Conservation (phyloP, 495 filamentous ascomycete species). For the Talaromyces liani region DNA sequence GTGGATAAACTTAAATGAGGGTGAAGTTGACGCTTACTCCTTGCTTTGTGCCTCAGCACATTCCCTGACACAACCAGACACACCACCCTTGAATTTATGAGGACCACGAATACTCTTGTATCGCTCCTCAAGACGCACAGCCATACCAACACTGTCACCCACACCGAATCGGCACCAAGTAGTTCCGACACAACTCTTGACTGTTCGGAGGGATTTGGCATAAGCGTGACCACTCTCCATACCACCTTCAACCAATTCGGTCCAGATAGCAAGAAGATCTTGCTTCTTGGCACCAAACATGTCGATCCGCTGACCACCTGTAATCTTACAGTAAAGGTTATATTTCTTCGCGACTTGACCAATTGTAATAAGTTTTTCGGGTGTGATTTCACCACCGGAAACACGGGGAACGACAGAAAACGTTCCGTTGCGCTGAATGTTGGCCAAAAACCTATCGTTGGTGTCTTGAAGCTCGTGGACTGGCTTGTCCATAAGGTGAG, state of each 20-base stretch:
- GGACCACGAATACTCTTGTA: slow-evolving; percentile 90
- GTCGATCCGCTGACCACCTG: slow-evolving; percentile 90
- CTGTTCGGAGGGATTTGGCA: slow-evolving; percentile 82
- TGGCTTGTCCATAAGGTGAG: slow-evolving; percentile 70
- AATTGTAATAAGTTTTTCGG: slow-evolving; percentile 83
- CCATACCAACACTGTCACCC: slow-evolving; percentile 96
- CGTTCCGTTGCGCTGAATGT: slow-evolving; percentile 91
- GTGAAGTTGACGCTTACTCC: slow-evolving; percentile 48
- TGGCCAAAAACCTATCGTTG: slow-evolving; percentile 88
- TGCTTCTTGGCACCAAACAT: slow-evolving; percentile 94
- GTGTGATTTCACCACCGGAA: slow-evolving; percentile 82
- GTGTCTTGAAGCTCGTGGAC: slow-evolving; percentile 85
- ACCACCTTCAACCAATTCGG: slow-evolving; percentile 74
- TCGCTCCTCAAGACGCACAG: slow-evolving; percentile 81
- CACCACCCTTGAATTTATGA: slow-evolving; percentile 92
- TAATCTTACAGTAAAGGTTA: slow-evolving; percentile 88
- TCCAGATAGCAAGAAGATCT: slow-evolving; percentile 87
- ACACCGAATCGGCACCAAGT: slow-evolving; percentile 95
- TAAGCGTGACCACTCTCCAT: slow-evolving; percentile 96
- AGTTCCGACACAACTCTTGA: slow-evolving; percentile 92
- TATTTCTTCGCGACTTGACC: slow-evolving; percentile 87
- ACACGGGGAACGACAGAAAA: slow-evolving; percentile 87
- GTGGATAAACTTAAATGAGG: not conserved
- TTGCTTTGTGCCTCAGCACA: slow-evolving; percentile 96
- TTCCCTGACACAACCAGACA: slow-evolving; percentile 87